These are phyloP conservation scores for Plantago ovata DNA, from an alignment of 257 asterid species.

Conservation along the genomic window DNA sequence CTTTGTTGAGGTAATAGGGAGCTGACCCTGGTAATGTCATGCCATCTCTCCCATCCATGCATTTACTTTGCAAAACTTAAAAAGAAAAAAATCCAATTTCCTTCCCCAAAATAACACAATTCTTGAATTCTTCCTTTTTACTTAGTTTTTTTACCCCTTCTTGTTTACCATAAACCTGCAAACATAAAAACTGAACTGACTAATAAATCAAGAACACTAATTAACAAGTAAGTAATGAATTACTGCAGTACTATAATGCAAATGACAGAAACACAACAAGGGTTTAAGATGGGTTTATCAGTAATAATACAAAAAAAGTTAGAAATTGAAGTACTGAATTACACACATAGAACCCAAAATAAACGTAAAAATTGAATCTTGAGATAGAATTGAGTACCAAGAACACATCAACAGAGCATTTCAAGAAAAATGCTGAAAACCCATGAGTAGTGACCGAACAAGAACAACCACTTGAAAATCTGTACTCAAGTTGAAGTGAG, in stretches of 20 bases:
- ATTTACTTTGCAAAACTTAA: conserved; percentile 32
- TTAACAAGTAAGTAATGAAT: conserved; percentile 10
- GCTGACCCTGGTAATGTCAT: conserved; percentile 60
- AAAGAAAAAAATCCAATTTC: conserved; percentile 20
- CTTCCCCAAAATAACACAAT: conserved; percentile 8
- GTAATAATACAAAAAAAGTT: conserved; percentile 22
- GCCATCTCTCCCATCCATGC: conserved; percentile 75
- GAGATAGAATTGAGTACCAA: conserved; percentile 16
- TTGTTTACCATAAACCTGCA: conserved; percentile 12
- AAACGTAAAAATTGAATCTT: conserved; percentile 21
- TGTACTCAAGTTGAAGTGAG: conserved; percentile 2
- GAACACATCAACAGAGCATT: conserved; percentile 31
- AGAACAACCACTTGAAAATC: conserved; percentile 22
- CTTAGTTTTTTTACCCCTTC: neutral
- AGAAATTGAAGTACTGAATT: conserved; percentile 11
- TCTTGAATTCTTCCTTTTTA: neutral
- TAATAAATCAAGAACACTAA: conserved; percentile 9
- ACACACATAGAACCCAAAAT: conserved; percentile 2
- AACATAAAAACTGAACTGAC: conserved; percentile 35
- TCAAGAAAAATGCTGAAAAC: conserved; percentile 39
- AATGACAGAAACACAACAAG: conserved; percentile 15
- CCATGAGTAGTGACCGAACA: conserved; percentile 26
- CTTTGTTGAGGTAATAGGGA: conserved; percentile 64
- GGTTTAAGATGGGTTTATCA: conserved; percentile 66
- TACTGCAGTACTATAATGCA: conserved; percentile 9